Evolutionary conservation across 2,329 filamentous ascomycete species (phyloP).

Genomic region (Diaporthe ampelina): DNA sequence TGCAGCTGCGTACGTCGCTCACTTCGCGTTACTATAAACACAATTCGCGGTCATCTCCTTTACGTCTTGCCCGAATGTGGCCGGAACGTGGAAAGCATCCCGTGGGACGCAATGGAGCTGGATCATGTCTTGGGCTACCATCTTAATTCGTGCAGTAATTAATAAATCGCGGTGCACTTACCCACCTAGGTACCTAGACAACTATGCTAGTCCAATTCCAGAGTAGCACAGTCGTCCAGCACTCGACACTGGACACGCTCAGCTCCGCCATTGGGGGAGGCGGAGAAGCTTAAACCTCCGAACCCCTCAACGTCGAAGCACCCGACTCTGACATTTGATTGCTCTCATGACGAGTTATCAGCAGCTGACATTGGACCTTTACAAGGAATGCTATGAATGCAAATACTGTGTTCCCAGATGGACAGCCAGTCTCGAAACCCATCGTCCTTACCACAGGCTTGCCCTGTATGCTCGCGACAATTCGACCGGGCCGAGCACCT

Average conservation of each 20-base stretch:
- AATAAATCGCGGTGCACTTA: no score
- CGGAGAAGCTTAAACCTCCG: conserved; percentile 21
- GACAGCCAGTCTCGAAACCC: conserved; percentile 21
- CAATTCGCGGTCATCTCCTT: no score
- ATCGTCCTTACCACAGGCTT: conserved; percentile 19
- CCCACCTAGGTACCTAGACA: neutral
- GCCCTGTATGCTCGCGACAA: conserved; percentile 27
- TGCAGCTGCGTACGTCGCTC: no score
- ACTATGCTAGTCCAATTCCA: neutral
- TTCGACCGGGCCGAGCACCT: conserved; percentile 37
- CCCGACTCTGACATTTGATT: no score
- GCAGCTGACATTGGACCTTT: neutral
- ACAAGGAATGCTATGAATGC: neutral
- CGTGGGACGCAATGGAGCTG: neutral
- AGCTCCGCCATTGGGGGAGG: neutral
- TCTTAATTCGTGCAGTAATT: neutral
- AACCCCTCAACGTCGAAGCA: conserved; percentile 16
- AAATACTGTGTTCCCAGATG: neutral
- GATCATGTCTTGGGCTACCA: neutral
- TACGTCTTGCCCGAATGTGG: no score
- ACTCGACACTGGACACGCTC: no score
- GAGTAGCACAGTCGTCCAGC: neutral
- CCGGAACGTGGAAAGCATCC: no score
- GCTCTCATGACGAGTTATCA: neutral
- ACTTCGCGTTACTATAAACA: no score